Percentiles rank a stretch among this genome's conserved stretches.
phyloP scores from a whole-genome alignment of 345 rosid species.

The Salix purpurea region DNA sequence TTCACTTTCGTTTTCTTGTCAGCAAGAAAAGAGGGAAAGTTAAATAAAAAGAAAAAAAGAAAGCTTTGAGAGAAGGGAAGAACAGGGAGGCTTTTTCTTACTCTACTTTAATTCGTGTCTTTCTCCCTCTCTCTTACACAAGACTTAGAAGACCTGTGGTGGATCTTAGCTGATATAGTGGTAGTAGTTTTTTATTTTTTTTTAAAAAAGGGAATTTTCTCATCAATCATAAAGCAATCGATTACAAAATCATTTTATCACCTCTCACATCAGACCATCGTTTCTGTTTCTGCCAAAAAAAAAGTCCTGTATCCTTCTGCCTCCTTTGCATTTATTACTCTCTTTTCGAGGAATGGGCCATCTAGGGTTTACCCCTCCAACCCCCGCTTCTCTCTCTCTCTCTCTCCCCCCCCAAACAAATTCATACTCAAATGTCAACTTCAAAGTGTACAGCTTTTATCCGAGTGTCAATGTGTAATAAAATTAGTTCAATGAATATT shows the following conservation, averaged over 20 bases:
- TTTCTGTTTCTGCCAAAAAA: constrained; percentile 17
- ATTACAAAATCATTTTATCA: constrained; percentile 46
- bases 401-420: background rate
- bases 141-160: too few relatives aligned
- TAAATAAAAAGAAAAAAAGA: background rate
- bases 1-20: constrained; percentile 15
- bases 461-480: background rate
- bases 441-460: constrained; percentile 25
- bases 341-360: constrained; percentile 30
- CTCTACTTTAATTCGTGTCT: background rate
- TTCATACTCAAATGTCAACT: constrained; percentile 21
- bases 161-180: too few relatives aligned
- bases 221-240: constrained; percentile 52
- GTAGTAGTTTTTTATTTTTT: background rate
- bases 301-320: constrained; percentile 24
- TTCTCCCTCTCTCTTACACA: background rate
- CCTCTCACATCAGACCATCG: constrained; percentile 30
- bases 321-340: constrained; percentile 22
- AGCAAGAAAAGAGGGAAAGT: constrained; percentile 19
- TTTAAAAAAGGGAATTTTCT: background rate
- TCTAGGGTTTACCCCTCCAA: constrained; percentile 17
- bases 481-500: background rate
- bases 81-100: background rate
- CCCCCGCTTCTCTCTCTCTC: background rate
- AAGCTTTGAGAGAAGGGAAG: background rate